These are phyloP conservation scores for Blastobotrys capitulatus DNA, from an alignment of 1,139 yeast species.

Conservation along the genomic window DNA sequence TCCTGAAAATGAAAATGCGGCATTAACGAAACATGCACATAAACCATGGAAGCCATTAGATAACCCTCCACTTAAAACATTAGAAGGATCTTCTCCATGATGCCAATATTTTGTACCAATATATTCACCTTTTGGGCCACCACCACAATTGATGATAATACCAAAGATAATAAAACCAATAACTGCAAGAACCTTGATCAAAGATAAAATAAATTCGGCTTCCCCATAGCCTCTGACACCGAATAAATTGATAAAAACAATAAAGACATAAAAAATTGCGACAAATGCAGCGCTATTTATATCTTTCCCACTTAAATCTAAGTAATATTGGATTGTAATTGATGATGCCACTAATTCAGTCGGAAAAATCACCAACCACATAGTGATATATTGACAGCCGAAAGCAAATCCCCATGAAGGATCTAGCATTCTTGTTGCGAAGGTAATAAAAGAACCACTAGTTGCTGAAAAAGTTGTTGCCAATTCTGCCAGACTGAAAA, in stretches of 20 bases:
- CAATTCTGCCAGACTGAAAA: constrained; percentile 82
- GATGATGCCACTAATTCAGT: constrained; percentile 74
- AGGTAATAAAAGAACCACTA: constrained; percentile 72
- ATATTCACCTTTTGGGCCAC: constrained; percentile 58
- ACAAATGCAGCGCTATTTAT: constrained; percentile 60
- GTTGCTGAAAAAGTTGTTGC: constrained; percentile 70
- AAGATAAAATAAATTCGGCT: constrained; percentile 56
- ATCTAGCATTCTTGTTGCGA: constrained; percentile 64
- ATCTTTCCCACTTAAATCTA: constrained; percentile 67
- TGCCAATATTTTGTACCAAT: constrained; percentile 60
- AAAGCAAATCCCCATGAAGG: constrained; percentile 78
- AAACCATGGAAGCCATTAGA: constrained; percentile 72
- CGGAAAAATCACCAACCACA: constrained; percentile 72
- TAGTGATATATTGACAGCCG: constrained; percentile 54
- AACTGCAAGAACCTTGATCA: constrained; percentile 53
- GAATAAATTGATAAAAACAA: constrained; percentile 52
- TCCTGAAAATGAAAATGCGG: constrained; percentile 86
- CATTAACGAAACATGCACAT: constrained; percentile 73
- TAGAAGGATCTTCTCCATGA: neutral
- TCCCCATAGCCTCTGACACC: constrained; percentile 72
- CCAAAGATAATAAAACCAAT: constrained; percentile 61
- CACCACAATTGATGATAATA: constrained; percentile 59
- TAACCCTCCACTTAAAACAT: constrained; percentile 51
- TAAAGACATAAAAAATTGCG: constrained; percentile 55
- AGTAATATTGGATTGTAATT: constrained; percentile 56